Conservation (phyloP, 345 rosid species). For the Hevea brasiliensis region DNA sequence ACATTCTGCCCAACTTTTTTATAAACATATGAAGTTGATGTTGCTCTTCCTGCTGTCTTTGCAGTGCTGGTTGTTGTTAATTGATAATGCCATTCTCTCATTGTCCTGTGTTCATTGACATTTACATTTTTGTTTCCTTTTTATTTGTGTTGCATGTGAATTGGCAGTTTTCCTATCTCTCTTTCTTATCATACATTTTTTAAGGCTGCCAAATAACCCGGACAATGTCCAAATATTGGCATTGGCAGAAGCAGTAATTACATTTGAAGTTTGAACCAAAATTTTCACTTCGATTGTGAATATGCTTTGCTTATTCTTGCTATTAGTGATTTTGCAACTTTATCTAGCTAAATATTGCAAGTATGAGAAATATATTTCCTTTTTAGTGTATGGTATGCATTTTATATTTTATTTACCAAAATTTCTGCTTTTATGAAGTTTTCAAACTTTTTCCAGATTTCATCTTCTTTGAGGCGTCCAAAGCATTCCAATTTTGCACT, state of each 20-base stretch:
- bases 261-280: not conserved
- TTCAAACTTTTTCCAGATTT: constrained; percentile 38
- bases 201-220: not conserved
- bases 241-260: not conserved
- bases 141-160: not conserved
- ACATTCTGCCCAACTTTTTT: not conserved
- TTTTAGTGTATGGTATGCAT: not conserved
- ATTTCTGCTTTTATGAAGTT: not conserved
- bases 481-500: constrained; percentile 45
- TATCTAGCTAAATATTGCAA: not conserved
- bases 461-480: constrained; percentile 36
- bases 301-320: not conserved
- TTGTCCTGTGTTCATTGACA: not conserved
- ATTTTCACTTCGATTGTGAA: not conserved
- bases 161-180: not conserved
- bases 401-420: not conserved
- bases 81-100: not conserved
- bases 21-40: not conserved
- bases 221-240: not conserved
- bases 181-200: not conserved
- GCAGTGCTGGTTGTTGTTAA: not conserved
- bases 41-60: not conserved
- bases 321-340: not conserved
- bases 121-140: not conserved
- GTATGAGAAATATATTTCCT: too few relatives aligned